Percentiles rank a stretch among this genome's conserved stretches.
These are phyloP conservation scores for Trichoderma hamatum DNA, from an alignment of 2,329 filamentous ascomycete species.

Conservation along the genomic window DNA sequence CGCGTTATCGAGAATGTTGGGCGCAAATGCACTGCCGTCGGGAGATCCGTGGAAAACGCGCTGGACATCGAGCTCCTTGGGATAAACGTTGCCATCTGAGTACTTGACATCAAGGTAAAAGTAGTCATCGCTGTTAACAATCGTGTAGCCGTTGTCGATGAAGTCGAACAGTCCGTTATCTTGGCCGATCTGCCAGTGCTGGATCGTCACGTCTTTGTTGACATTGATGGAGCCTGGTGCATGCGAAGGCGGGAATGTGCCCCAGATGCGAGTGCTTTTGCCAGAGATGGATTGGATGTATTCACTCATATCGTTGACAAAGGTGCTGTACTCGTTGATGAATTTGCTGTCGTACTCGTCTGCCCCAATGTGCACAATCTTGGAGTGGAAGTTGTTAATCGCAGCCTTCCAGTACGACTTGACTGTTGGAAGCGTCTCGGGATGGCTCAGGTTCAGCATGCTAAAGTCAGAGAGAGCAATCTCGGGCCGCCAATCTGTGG, in stretches of 20 bases:
- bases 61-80: slow-evolving; percentile 29
- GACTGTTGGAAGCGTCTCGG: slow-evolving; percentile 55
- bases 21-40: slow-evolving; percentile 31
- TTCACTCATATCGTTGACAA: slow-evolving; percentile 48
- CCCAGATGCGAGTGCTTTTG: slow-evolving; percentile 58
- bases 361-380: slow-evolving; percentile 58
- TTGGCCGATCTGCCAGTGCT: slow-evolving; percentile 32
- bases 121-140: slow-evolving; percentile 33
- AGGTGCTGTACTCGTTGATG: slow-evolving; percentile 54
- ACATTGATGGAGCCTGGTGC: slow-evolving; percentile 25
- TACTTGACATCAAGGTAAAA: slow-evolving; percentile 33
- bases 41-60: slow-evolving; percentile 29
- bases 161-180: slow-evolving; percentile 31
- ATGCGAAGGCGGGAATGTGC: slow-evolving; percentile 40
- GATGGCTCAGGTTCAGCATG: slow-evolving; percentile 48
- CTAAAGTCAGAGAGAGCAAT: slow-evolving; percentile 51
- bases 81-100: slow-evolving; percentile 32
- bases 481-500: slow-evolving; percentile 60
- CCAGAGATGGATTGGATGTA: slow-evolving; percentile 49
- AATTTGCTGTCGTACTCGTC: slow-evolving; percentile 54
- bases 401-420: slow-evolving; percentile 56
- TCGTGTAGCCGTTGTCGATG: slow-evolving; percentile 31
- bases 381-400: slow-evolving; percentile 58
- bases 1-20: slow-evolving; percentile 31
- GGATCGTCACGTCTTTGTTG: slow-evolving; percentile 31